Evolutionary conservation across 2,329 filamentous ascomycete genomes (phyloP).

Genomic region (Cyphellophora attinorum): DNA sequence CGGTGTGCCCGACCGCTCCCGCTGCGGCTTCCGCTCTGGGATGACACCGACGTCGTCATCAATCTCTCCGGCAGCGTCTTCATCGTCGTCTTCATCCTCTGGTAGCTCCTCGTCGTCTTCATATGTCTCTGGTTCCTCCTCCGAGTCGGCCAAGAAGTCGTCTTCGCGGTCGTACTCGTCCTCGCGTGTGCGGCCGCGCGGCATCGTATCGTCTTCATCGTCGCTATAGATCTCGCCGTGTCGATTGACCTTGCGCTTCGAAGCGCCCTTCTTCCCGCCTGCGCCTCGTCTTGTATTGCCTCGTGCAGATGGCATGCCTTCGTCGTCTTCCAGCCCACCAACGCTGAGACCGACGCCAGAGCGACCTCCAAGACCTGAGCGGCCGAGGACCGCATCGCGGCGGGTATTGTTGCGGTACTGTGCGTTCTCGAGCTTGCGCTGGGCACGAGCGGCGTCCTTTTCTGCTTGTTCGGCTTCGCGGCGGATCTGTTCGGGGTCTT

Average conservation of each 20-base stretch:
- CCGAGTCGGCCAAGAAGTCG: slow-evolving; percentile 56
- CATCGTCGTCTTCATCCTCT: slow-evolving; percentile 23
- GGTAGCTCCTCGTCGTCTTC: slow-evolving; percentile 33
- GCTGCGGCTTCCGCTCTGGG: neutral
- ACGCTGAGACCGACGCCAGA: slow-evolving; percentile 43
- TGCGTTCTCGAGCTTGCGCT: slow-evolving; percentile 46
- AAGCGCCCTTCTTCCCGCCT: slow-evolving; percentile 26
- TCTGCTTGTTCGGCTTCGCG: slow-evolving; percentile 51
- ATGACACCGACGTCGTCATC: slow-evolving; percentile 26
- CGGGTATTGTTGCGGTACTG: slow-evolving; percentile 46
- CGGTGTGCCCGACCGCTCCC: slow-evolving; percentile 5
- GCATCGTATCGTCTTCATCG: slow-evolving; percentile 38
- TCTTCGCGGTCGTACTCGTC: slow-evolving; percentile 79
- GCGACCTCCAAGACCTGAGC: slow-evolving; percentile 35
- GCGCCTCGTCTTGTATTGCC: slow-evolving; percentile 15
- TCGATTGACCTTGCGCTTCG: slow-evolving; percentile 31
- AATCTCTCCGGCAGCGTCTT: slow-evolving; percentile 33
- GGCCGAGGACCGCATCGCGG: slow-evolving; percentile 34
- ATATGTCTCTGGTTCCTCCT: slow-evolving; percentile 38
- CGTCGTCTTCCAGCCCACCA: slow-evolving; percentile 50
- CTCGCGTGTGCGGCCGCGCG: slow-evolving; percentile 47
- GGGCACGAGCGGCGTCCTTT: slow-evolving; percentile 45
- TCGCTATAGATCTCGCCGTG: slow-evolving; percentile 40
- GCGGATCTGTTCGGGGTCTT: slow-evolving; percentile 54
- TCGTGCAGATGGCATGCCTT: slow-evolving; percentile 32